Conservation (phyloP, 129 eudicot genomes). For the Pseudognaphalium luteoalbum region DNA sequence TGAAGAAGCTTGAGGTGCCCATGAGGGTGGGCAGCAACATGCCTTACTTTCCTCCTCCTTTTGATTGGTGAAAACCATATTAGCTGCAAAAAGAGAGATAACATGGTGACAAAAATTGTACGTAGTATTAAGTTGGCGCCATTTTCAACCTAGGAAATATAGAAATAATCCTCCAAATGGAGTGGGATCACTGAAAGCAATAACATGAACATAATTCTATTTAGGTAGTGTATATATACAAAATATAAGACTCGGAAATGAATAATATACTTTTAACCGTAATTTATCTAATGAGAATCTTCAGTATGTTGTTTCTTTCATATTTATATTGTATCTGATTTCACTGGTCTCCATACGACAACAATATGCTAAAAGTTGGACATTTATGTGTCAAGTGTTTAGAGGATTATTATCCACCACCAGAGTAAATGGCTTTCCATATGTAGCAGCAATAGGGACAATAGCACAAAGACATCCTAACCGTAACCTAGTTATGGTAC, state of each 20-base stretch:
- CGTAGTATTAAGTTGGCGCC: not conserved
- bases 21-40: conserved; percentile 5
- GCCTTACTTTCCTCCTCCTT: conserved; percentile 24
- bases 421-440: not conserved
- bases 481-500: not conserved
- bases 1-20: conserved; percentile 4
- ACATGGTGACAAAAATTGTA: not conserved
- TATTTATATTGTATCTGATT: not conserved
- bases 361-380: not conserved
- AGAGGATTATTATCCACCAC: not conserved
- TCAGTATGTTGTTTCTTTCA: not conserved
- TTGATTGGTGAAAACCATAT: conserved; percentile 7
- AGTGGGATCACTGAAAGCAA: not conserved
- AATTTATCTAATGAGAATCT: not conserved
- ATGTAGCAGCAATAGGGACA: not conserved
- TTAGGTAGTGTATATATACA: not conserved
- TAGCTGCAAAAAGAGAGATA: not conserved
- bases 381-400: not conserved
- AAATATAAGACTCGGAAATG: not conserved
- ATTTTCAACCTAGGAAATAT: not conserved
- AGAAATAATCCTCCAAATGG: not conserved
- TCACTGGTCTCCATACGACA: not conserved
- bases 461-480: not conserved
- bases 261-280: not conserved
- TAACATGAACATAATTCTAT: not conserved